Evolutionary conservation across 495 filamentous ascomycete genomes (phyloP).

Genomic region (Hypoxylon trugodes): DNA sequence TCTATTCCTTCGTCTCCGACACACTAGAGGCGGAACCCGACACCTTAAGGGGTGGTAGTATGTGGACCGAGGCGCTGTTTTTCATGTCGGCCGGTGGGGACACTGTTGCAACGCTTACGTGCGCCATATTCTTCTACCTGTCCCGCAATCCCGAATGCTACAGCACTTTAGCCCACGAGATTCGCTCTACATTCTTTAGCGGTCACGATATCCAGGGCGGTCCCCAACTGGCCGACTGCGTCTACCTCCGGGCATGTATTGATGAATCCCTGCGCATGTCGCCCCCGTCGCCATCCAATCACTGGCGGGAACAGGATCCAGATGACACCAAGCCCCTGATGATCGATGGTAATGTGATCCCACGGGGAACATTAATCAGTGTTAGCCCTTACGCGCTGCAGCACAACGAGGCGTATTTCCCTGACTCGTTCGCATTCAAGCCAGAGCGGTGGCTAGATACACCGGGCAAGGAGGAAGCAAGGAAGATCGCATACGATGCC

Average conservation of each 20-base stretch:
- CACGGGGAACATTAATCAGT: conserved; percentile 60
- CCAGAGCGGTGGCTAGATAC: conserved; percentile 63
- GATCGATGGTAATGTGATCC: conserved; percentile 33
- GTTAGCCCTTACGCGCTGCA: conserved; percentile 65
- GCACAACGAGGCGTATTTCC: conserved; percentile 64
- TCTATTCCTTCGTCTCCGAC: neutral
- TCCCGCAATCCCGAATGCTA: conserved; percentile 51
- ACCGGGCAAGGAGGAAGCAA: conserved; percentile 17
- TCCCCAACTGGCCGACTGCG: conserved; percentile 56
- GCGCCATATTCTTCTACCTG: conserved; percentile 64
- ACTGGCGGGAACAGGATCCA: conserved; percentile 52
- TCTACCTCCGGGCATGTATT: conserved; percentile 44
- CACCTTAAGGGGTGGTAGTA: neutral
- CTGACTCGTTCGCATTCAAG: conserved; percentile 55
- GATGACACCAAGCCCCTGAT: neutral
- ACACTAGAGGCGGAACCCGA: neutral
- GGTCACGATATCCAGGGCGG: conserved; percentile 46
- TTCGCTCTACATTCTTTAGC: conserved; percentile 49
- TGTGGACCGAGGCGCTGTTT: neutral
- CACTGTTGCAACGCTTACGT: conserved; percentile 57
- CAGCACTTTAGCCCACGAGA: conserved; percentile 49
- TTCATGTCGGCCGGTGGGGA: conserved; percentile 45
- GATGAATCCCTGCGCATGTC: conserved; percentile 64
- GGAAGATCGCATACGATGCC: conserved; percentile 38
- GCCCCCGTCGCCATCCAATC: conserved; percentile 56